Evolutionary conservation across 148 eudicot species (phyloP), one percentile per base, ranked within the genome.

Genomic region (Camellia japonica): DNA sequence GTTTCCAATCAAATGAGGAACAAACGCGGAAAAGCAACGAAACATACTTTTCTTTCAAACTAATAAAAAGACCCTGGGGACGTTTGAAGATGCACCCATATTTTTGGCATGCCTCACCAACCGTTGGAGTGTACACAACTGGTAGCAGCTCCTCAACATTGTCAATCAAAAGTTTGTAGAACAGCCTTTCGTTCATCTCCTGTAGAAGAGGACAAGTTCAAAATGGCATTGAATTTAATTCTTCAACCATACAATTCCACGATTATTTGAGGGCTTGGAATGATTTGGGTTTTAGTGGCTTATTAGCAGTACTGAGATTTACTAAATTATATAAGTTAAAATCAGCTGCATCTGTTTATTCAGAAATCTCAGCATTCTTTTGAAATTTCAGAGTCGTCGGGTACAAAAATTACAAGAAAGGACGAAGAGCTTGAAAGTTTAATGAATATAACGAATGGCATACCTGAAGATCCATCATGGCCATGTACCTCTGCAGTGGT

Each of bases 381-480:
- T 38, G 47, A 23, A 20, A 42, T 56, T 38, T 58, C 64, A 16
- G 13, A 10, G 68, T 18, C 69, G 19, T 56, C 54, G 4, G 12
- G 43, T 66, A 63, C 7, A 77, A 51, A 23, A 7, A 13, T 49
- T 30, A 6, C 65, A 77, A 5, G 3, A 42, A 58, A 52, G 23
- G 20, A 4, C 7, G 72, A 59, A 47, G 49, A 67, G 58, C 60
- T 49, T 9, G 18, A 20, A 62, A 77, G 63, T 23, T 16, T 11
- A 61, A 66, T 51, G 65, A 58, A 63, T n/a, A 38, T 3, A 42
- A 13, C 59, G n/a, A 63, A 14, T n/a, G 62, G 61, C 43, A 55
- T 80, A 96, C 99, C 98, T 96, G 99, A 82, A 93, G 97, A 87
- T 96, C 99, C 93, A 92, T 93, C 99, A 96, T 96, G 75, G 99